Percentiles rank a stretch among this genome's conserved stretches.
Evolutionary conservation across 306 rosid genomes (phyloP).

Genomic region (Ormosia emarginata): DNA sequence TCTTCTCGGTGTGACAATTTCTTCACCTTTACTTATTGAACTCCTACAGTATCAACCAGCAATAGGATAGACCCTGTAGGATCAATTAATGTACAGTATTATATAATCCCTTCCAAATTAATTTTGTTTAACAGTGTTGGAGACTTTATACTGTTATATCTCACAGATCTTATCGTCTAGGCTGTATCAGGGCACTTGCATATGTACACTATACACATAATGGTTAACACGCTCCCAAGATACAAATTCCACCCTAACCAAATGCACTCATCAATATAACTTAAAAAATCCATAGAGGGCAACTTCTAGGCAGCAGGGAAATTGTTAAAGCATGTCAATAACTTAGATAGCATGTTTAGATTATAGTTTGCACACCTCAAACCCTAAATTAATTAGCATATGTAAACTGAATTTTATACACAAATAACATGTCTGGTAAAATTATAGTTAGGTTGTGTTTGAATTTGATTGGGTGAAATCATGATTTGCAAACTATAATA

Average conservation of each 20-base stretch:
- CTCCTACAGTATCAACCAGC: background rate
- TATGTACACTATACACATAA: background rate
- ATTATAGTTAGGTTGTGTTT: no score
- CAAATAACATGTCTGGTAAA: background rate
- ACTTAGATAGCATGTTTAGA: no score
- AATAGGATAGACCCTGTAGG: background rate
- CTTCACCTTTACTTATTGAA: background rate
- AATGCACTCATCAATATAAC: background rate
- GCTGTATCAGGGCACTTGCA: background rate
- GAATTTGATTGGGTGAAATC: no score
- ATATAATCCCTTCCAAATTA: background rate
- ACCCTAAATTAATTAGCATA: no score
- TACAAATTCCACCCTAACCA: background rate
- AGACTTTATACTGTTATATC: background rate
- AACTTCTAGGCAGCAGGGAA: background rate
- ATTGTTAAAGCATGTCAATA: no score
- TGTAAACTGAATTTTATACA: background rate
- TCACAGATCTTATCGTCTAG: conserved; percentile 13
- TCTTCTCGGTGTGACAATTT: conserved; percentile 24
- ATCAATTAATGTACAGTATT: background rate
- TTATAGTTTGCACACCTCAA: no score
- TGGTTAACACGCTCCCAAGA: background rate
- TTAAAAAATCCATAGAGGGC: background rate
- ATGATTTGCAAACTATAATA: no score
- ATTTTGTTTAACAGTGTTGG: background rate